Evolutionary conservation across 345 rosid species (phyloP), one percentile per base, ranked within the genome.

Genomic region (Eucalyptus marginata): DNA sequence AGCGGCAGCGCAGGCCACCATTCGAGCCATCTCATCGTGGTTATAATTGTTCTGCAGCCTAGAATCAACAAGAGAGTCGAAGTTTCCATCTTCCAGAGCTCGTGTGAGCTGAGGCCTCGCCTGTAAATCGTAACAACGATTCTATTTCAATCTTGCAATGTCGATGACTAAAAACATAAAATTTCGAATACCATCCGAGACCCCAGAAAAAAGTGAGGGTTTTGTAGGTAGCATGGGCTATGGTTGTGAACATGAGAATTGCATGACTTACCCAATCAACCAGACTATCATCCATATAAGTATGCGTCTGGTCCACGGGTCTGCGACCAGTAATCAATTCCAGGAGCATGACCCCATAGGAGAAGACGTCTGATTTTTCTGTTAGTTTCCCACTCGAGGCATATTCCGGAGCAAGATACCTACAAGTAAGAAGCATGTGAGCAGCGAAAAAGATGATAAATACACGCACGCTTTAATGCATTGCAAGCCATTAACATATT

Each of bases 401-500:
- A 86, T 97, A 97, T 88, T 97, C 99, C 8, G 99, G 99, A 91
- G 99, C 99, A 89, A 97, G 91, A 93, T 97, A 97, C 88, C 99
- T 95, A 91, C 51, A 87, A 49, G 89, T 29, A 27, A 49, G 27
- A 36, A 86, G 83, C 81, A 71, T 2, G 46, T 71, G 81, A 71
- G 81, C 83, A 71, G 46, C 4, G 17, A 86, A 64, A 80, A 33
- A 58, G 85, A 87, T 31, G 49, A 79, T 18, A 22, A 50, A 86
- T 36, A 36, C 6, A 71, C 8, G 46, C 83, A 71, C 27, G 13
- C 83, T 36, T 71, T 18, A 71, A 36, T 71, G 25, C 83, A 36
- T 36, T 4, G 7, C 83, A 36, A 36, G 46, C 46, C 83, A 71
- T 18, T 11, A 71, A 36, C 7, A 10, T 18, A 71, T 71, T 18